Conservation (phyloP, 2,329 filamentous ascomycete species). For the Colletotrichum coccodes region DNA sequence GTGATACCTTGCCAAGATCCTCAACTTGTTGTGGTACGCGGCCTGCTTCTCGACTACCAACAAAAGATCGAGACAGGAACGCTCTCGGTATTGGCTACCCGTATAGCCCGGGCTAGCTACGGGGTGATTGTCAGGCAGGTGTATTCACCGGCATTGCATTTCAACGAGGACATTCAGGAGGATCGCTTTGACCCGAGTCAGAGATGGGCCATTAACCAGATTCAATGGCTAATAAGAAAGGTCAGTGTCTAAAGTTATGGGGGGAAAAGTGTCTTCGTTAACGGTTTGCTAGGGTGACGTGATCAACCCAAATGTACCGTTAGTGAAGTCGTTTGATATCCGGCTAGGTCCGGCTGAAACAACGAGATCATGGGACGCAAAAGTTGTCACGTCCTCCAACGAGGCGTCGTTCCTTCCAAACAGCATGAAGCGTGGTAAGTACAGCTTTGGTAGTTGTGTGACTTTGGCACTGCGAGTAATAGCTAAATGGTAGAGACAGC, state of each 20-base stretch:
- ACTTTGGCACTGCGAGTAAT: no score
- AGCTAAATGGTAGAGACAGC: slow-evolving; percentile 38
- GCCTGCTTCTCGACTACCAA: slow-evolving; percentile 61
- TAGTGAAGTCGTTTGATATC: slow-evolving; percentile 48
- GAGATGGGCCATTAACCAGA: slow-evolving; percentile 52
- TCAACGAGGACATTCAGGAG: slow-evolving; percentile 44
- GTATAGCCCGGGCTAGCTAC: slow-evolving; percentile 55
- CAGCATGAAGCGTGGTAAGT: slow-evolving; percentile 50
- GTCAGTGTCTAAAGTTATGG: slow-evolving; percentile 30
- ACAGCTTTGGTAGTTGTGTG: no score
- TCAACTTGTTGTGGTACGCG: slow-evolving; percentile 64
- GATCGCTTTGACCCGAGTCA: slow-evolving; percentile 47
- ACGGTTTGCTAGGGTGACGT: slow-evolving; percentile 44
- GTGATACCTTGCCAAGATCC: slow-evolving; percentile 60
- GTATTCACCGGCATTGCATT: slow-evolving; percentile 48
- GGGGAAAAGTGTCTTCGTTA: background rate
- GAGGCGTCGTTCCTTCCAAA: slow-evolving; percentile 47
- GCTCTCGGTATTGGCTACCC: slow-evolving; percentile 52
- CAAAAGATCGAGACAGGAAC: slow-evolving; percentile 54
- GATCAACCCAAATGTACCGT: slow-evolving; percentile 46
- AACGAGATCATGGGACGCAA: slow-evolving; percentile 48
- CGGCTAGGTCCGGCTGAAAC: slow-evolving; percentile 44
- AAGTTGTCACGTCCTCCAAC: slow-evolving; percentile 51
- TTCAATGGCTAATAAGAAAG: slow-evolving; percentile 54
- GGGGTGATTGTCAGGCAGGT: slow-evolving; percentile 49